Evolutionary conservation across 768 basidiomycete species (phyloP), one percentile per base, ranked within the genome.

Genomic region (Tricholomella constricta): DNA sequence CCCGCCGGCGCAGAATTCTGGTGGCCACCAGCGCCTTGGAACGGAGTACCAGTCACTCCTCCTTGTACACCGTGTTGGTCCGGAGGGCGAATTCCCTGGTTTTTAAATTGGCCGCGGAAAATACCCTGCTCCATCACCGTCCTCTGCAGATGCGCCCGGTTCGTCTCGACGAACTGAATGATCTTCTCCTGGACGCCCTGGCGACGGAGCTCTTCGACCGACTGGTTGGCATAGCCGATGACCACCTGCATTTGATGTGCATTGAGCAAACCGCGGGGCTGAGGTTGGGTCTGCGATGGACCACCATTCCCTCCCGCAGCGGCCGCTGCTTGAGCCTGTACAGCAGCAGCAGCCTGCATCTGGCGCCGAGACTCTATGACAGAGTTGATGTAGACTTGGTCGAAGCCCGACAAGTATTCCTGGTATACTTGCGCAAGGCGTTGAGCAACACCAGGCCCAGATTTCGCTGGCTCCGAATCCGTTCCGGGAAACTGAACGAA

Each of bases 401-500:
- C 88, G 61, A 89, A 88, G 17, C 62, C 60, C 4, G 64, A 56
- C 11, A 91, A 75, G 56, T 79, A 84, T 29, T 80, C 76, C 48
- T 79, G 78, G 69, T 89, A 89, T 22, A 83, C 74, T 56, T 80
- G 76, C 1, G 78, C 76, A 4, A 91, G 69, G 22, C 82, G 81
- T 45, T 78, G 77, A 0, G 86, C 88, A 26, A 81, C 75, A 20
- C 69, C 83, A 2, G 86, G 87, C 3, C 84, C 84, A 23, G 78
- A 77, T 59, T 80, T 83, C 4, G 81, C 74, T 10, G 88, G 86
- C 55, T 88, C 84, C 4, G 72, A 66, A 1, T 81, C 84, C 10
- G 70, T 79, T 4, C 77, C 85, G 2, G 84, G 84, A 57, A 89
- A 87, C 48, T 84, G 77, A 2, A 84, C 76, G 60, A 85, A 82